Conservation (phyloP, 441 rosid genomes). For the Corymbia citriodora region DNA sequence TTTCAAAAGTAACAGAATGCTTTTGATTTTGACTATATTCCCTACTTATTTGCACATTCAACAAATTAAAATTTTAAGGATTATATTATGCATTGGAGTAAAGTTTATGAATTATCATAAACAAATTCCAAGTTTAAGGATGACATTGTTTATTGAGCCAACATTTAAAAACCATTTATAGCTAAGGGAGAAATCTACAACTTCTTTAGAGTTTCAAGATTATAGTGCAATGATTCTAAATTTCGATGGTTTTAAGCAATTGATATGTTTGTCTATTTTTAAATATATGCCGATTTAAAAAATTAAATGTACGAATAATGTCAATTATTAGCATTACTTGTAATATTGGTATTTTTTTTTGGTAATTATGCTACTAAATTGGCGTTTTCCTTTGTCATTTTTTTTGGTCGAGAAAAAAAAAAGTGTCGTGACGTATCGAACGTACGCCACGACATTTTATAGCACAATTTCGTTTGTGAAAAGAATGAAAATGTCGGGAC, state of each 20-base stretch:
- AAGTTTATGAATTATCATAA: too few species aligned
- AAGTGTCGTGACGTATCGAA: neutral
- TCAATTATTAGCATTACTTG: neutral
- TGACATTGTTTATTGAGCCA: too few species aligned
- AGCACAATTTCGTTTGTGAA: neutral
- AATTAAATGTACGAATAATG: neutral
- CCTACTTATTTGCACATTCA: too few species aligned
- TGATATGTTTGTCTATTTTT: neutral
- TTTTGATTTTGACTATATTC: too few species aligned
- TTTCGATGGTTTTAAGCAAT: neutral
- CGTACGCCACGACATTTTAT: too few species aligned
- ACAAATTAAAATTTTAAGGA: too few species aligned
- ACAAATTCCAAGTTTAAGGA: too few species aligned
- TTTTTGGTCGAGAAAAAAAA: too few species aligned
- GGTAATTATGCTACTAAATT: neutral
- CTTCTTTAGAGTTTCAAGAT: neutral
- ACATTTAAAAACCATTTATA: too few species aligned
- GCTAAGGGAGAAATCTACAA: neutral
- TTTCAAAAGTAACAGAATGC: too few species aligned
- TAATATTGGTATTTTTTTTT: neutral
- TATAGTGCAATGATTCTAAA: accelerated
- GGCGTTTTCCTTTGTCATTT: neutral
- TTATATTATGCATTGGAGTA: too few species aligned
- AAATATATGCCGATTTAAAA: neutral
- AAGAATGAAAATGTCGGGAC: neutral